Conservation (phyloP, 129 eudicot species). For the Helianthus tuberosus region DNA sequence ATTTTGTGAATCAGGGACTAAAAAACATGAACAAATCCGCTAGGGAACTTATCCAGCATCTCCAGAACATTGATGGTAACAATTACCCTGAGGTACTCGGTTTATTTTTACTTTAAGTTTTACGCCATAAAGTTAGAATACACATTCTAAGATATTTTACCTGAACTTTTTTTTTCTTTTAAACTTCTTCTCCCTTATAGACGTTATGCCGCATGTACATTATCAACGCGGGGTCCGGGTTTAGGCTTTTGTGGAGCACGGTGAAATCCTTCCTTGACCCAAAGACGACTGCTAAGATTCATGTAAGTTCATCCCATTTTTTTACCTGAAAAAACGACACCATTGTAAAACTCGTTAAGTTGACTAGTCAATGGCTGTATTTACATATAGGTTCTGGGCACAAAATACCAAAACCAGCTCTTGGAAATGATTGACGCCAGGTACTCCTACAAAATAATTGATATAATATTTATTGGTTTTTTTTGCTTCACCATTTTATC, state of each 20-base stretch:
- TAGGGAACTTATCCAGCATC: constrained; percentile 81
- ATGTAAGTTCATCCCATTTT: constrained; percentile 51
- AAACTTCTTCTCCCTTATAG: constrained; percentile 34
- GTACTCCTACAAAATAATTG: constrained; percentile 33
- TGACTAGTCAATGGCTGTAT: constrained; percentile 19
- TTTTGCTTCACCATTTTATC: constrained; percentile 1
- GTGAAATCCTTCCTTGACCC: constrained; percentile 97
- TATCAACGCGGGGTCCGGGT: constrained; percentile 97
- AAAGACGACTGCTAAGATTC: constrained; percentile 92
- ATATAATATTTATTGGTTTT: constrained; percentile 4
- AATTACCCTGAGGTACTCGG: constrained; percentile 86
- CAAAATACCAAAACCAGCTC: constrained; percentile 85
- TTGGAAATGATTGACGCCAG: constrained; percentile 96
- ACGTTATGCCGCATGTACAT: constrained; percentile 92
- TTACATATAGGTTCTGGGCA: constrained; percentile 73
- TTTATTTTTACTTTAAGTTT: background rate
- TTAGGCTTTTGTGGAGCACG: constrained; percentile 94
- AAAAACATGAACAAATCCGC: constrained; percentile 89
- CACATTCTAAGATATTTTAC: background rate
- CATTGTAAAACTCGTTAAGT: background rate
- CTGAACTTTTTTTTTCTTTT: background rate
- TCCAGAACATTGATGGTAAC: constrained; percentile 89
- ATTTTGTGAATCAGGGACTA: constrained; percentile 61
- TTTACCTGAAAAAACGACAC: background rate
- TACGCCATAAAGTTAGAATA: background rate